phyloP scores from a whole-genome alignment of 2,329 filamentous ascomycete genomes.

The Aspergillus persii region DNA sequence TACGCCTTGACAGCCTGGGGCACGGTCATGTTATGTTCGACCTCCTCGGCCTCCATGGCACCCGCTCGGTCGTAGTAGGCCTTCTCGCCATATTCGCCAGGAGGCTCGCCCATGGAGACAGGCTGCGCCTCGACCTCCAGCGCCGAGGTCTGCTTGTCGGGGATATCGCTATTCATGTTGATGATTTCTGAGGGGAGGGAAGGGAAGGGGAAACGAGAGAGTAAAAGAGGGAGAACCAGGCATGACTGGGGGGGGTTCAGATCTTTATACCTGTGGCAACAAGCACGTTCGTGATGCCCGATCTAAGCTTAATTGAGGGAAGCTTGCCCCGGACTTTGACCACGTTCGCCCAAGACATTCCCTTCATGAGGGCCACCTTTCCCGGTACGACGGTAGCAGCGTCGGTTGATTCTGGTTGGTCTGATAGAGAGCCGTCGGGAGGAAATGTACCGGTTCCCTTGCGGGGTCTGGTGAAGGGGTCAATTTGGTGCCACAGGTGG shows the following conservation, averaged over 20 bases:
- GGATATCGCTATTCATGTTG: slow-evolving; percentile 32
- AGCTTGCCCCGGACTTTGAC: slow-evolving; percentile 27
- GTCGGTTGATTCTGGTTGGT: slow-evolving; percentile 1
- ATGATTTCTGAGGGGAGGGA: slow-evolving; percentile 18
- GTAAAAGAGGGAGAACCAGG: slow-evolving; percentile 22
- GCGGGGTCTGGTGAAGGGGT: neutral
- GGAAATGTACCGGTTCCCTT: slow-evolving; percentile 1
- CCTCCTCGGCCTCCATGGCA: slow-evolving; percentile 58
- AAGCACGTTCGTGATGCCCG: slow-evolving; percentile 8
- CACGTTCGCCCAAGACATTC: slow-evolving; percentile 7
- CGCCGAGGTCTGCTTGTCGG: slow-evolving; percentile 31
- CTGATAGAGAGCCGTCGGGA: neutral
- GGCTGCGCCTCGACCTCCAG: slow-evolving; percentile 34
- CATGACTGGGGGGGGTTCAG: slow-evolving; percentile 27
- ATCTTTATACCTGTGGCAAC: slow-evolving; percentile 31
- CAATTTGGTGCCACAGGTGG: neutral
- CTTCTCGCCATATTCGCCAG: slow-evolving; percentile 40
- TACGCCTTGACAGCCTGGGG: slow-evolving; percentile 50
- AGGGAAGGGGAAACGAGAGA: slow-evolving; percentile 18
- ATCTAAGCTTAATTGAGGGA: slow-evolving; percentile 22
- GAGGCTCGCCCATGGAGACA: slow-evolving; percentile 23
- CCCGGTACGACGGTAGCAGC: slow-evolving; percentile 16
- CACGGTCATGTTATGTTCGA: slow-evolving; percentile 50
- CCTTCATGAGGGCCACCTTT: slow-evolving; percentile 6
- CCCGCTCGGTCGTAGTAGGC: slow-evolving; percentile 48